These are phyloP conservation scores for Aspergillus bridgeri DNA, from an alignment of 495 filamentous ascomycete species.

Conservation along the genomic window DNA sequence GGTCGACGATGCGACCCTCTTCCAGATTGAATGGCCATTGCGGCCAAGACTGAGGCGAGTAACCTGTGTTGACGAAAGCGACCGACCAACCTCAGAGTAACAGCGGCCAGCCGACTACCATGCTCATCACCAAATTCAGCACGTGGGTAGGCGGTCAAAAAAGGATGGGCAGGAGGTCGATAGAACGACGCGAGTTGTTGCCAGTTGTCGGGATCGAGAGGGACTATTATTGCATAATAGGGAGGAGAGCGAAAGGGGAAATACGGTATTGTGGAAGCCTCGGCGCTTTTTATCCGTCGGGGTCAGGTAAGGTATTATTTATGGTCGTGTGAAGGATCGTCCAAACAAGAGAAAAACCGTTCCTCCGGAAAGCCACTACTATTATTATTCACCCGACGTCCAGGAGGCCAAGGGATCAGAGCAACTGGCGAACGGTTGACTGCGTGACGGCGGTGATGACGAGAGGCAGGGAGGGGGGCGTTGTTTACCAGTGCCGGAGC, in stretches of 20 bases:
- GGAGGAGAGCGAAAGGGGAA: background rate
- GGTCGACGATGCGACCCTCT: constrained; percentile 16
- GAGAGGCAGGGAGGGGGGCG: constrained; percentile 1
- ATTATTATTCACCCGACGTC: background rate
- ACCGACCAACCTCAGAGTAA: constrained; percentile 24
- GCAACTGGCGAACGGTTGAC: background rate
- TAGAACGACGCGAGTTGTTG: background rate
- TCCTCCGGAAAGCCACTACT: background rate
- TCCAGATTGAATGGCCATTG: constrained; percentile 22
- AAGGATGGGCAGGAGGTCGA: background rate
- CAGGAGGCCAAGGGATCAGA: background rate
- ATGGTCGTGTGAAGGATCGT: background rate
- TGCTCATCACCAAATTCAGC: constrained; percentile 15
- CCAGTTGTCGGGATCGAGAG: background rate
- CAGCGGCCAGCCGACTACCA: constrained; percentile 22
- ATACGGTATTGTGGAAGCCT: background rate
- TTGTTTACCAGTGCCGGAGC: background rate
- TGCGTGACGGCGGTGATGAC: background rate
- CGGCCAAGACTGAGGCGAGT: constrained; percentile 8
- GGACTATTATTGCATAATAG: background rate
- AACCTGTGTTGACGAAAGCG: constrained; percentile 12
- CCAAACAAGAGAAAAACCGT: background rate
- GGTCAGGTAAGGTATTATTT: background rate
- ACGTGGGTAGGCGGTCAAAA: background rate
- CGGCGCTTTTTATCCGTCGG: background rate